Evolutionary conservation across 176 grass and related monocot species (phyloP).

Genomic region (Bolboschoenus planiculmis): DNA sequence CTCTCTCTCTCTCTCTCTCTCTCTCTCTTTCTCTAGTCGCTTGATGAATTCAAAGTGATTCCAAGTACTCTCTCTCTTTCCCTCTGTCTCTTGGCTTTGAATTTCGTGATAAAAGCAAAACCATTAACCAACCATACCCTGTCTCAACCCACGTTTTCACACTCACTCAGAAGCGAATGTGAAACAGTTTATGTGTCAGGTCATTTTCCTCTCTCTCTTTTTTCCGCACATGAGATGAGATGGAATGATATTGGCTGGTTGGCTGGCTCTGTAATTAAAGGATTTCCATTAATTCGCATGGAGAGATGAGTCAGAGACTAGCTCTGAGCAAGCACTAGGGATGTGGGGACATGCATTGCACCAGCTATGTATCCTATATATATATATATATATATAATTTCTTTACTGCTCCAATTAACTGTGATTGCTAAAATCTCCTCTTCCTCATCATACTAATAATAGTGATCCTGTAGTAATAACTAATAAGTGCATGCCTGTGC

Average conservation of each 20-base stretch:
- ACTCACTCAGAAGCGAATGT: background rate
- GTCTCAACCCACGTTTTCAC: background rate
- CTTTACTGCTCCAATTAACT: background rate
- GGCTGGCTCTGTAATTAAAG: too few relatives aligned
- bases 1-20: background rate
- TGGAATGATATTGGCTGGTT: too few relatives aligned
- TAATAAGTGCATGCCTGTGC: background rate
- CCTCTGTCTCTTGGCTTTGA: background rate
- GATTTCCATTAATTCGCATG: background rate
- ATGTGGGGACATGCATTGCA: background rate
- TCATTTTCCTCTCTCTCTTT: conserved; percentile 1
- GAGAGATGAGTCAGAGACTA: background rate
- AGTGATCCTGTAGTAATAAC: background rate
- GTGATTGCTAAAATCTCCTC: background rate
- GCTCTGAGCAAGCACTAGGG: background rate
- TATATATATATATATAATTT: background rate
- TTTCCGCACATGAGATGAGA: too few relatives aligned
- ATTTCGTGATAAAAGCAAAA: conserved; percentile 8
- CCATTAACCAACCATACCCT: background rate
- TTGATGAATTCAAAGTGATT: background rate
- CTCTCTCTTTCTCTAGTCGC: background rate
- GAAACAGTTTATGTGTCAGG: background rate
- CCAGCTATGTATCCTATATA: background rate
- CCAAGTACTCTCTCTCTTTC: background rate
- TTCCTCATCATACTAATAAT: background rate